phyloP scores from a whole-genome alignment of 1,284 basidiomycete species.

The Amylostereum areolatum region DNA sequence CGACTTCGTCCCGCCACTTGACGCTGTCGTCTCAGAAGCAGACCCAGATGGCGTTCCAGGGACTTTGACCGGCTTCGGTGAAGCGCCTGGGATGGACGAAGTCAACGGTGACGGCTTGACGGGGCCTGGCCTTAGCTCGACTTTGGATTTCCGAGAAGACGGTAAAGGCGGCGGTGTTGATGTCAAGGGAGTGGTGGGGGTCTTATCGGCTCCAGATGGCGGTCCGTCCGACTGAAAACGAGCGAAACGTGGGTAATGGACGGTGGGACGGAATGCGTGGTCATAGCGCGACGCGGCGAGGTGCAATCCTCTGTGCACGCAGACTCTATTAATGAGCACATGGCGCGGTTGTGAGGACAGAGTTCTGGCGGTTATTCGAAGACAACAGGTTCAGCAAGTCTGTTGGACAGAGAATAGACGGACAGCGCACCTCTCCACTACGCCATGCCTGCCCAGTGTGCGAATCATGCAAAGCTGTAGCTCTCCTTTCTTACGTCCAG shows the following conservation, averaged over 20 bases:
- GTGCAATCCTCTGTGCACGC: too few species aligned
- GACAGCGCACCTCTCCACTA: conserved; percentile 23
- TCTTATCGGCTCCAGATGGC: conserved; percentile 16
- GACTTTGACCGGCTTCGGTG: neutral
- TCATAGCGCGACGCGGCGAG: too few species aligned
- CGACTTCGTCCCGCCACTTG: conserved; percentile 3
- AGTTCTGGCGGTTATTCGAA: neutral
- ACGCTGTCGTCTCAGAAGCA: conserved; percentile 1
- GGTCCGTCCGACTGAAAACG: conserved; percentile 6
- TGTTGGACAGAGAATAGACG: neutral
- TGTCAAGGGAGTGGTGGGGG: conserved; percentile 18
- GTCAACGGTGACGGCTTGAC: conserved; percentile 38
- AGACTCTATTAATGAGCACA: too few species aligned
- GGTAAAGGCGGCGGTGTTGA: conserved; percentile 15
- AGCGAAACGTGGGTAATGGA: neutral
- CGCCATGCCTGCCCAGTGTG: conserved; percentile 25
- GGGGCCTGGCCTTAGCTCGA: conserved; percentile 60
- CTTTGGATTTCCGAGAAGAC: conserved; percentile 41
- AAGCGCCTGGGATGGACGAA: conserved; percentile 14
- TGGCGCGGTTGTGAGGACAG: neutral
- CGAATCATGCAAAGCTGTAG: conserved; percentile 23
- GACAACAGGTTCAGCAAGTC: neutral
- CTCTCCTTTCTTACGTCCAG: neutral
- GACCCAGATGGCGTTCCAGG: conserved; percentile 10
- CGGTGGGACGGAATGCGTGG: neutral